A percentile compares a stretch with the other conserved stretches of the same genome.
Conservation (phyloP, 1,284 basidiomycete genomes). For the Sanghuangporus baumii region DNA sequence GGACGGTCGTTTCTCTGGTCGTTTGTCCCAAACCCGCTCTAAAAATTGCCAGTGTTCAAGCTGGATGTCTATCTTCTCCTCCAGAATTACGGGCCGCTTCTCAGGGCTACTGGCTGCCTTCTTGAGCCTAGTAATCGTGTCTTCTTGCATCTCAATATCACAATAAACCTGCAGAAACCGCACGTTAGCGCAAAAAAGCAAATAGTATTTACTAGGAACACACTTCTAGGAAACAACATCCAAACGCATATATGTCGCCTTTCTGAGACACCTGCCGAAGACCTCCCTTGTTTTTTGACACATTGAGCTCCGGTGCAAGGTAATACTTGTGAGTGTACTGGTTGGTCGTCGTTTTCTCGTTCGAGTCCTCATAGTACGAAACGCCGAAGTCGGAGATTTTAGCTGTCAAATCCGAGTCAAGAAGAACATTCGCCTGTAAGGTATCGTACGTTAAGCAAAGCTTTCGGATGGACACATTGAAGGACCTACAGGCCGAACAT, state of each 20-base stretch:
- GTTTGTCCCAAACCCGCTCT: too few relatives aligned
- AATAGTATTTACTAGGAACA: too few relatives aligned
- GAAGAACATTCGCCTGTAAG: slow-evolving; percentile 7
- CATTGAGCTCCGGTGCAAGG: neutral
- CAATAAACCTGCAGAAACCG: too few relatives aligned
- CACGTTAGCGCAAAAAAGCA: too few relatives aligned
- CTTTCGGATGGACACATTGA: too few relatives aligned
- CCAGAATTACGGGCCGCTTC: too few relatives aligned
- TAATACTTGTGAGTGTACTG: neutral
- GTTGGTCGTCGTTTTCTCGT: neutral
- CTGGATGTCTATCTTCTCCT: too few relatives aligned
- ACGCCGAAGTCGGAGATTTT: slow-evolving; percentile 10
- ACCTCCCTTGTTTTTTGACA: neutral
- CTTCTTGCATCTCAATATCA: too few relatives aligned
- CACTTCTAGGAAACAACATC: slow-evolving; percentile 8
- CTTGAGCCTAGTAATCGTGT: too few relatives aligned
- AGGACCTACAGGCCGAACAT: neutral
- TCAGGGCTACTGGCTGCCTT: too few relatives aligned
- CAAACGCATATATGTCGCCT: slow-evolving; percentile 10
- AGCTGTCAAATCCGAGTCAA: neutral
- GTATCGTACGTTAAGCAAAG: neutral
- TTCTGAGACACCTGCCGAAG: neutral
- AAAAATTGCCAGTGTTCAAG: too few relatives aligned
- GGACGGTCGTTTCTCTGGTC: too few relatives aligned
- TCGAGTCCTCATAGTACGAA: neutral